These are phyloP conservation scores for Candida glucosophila DNA, from an alignment of 1,139 yeast species.

Conservation along the genomic window DNA sequence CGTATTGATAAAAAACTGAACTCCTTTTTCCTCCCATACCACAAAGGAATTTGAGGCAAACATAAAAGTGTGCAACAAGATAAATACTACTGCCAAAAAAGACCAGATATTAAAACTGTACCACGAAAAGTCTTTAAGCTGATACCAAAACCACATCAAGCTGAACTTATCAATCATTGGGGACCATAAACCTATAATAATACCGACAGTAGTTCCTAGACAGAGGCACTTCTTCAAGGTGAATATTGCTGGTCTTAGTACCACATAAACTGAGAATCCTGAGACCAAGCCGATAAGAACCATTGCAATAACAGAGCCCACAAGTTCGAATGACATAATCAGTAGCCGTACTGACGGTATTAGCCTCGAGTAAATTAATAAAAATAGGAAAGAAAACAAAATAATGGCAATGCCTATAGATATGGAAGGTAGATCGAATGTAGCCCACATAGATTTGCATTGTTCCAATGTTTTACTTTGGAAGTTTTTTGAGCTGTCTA, in stretches of 20 bases:
- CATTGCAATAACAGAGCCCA: constrained; percentile 60
- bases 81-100: constrained; percentile 49
- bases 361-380: constrained; percentile 59
- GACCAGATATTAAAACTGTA: constrained; percentile 70
- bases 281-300: constrained; percentile 51
- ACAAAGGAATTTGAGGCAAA: constrained; percentile 91
- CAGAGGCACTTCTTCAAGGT: constrained; percentile 43
- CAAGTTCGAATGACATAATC: constrained; percentile 67
- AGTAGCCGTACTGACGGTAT: constrained; percentile 74
- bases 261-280: constrained; percentile 40
- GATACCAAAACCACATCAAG: constrained; percentile 51
- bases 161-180: constrained; percentile 74
- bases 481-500: constrained; percentile 30
- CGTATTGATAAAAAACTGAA: constrained; percentile 58
- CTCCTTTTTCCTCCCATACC: constrained; percentile 87
- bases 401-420: constrained; percentile 54
- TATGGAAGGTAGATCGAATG: constrained; percentile 65
- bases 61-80: constrained; percentile 53
- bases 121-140: constrained; percentile 43
- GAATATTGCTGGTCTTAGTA: constrained; percentile 47
- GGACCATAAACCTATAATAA: constrained; percentile 61
- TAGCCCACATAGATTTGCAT: constrained; percentile 81
- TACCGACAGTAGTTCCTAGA: constrained; percentile 61
- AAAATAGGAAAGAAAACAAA: constrained; percentile 45
- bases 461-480: constrained; percentile 54